Conservation (phyloP, 768 basidiomycete genomes). For the Mycena rosella region DNA sequence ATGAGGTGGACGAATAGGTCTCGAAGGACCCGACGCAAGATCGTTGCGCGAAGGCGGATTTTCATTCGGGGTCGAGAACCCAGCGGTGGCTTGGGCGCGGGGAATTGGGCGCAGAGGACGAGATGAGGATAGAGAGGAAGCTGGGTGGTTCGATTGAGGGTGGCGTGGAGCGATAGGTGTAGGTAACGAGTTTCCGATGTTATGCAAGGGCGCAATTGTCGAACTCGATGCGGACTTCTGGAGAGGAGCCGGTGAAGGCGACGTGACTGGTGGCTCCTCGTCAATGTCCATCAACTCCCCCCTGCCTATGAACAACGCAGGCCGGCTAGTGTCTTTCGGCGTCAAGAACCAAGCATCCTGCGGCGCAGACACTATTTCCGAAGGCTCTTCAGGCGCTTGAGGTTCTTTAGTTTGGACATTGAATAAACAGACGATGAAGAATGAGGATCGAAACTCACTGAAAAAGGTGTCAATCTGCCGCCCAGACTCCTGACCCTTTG, state of each 20-base stretch:
- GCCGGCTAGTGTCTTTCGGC: slow-evolving; percentile 38
- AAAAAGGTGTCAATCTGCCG: slow-evolving; percentile 56
- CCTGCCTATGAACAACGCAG: slow-evolving; percentile 26
- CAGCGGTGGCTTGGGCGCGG: neutral
- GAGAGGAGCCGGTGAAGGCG: neutral
- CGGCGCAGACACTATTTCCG: slow-evolving; percentile 1
- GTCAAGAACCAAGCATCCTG: slow-evolving; percentile 49
- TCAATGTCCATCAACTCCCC: slow-evolving; percentile 27
- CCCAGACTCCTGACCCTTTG: slow-evolving; percentile 42
- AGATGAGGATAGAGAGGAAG: slow-evolving; percentile 1
- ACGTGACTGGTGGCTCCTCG: slow-evolving; percentile 11
- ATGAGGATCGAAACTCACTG: slow-evolving; percentile 44
- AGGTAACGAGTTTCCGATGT: slow-evolving; percentile 8
- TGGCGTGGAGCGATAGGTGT: neutral
- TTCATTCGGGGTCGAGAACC: neutral
- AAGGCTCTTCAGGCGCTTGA: slow-evolving; percentile 13
- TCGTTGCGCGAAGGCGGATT: neutral
- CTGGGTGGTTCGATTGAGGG: neutral
- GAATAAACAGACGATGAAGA: neutral
- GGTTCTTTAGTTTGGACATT: neutral
- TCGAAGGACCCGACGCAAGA: neutral
- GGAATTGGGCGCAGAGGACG: neutral
- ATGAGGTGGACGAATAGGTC: neutral
- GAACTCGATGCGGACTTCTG: neutral
- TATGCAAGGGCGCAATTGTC: neutral